A percentile compares a stretch with the other conserved stretches of the same genome.
Evolutionary conservation across 257 asterid species (phyloP).

Genomic region (Solanum sparsipilum): DNA sequence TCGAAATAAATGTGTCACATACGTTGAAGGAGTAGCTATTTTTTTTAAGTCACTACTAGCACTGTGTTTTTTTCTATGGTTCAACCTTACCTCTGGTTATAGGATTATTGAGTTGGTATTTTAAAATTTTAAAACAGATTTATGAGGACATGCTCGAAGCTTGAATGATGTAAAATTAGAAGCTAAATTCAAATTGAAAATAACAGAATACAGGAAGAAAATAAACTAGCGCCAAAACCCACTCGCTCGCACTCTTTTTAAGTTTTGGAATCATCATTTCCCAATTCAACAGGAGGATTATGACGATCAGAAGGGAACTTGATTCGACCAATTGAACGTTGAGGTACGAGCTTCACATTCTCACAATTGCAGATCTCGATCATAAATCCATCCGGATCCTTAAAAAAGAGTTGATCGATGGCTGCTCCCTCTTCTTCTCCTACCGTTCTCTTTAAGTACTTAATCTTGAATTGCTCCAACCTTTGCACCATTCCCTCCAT

Average conservation of each 20-base stretch:
- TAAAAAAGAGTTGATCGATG: constrained; percentile 60
- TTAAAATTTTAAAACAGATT: background rate
- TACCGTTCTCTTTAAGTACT: constrained; percentile 47
- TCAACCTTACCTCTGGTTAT: background rate
- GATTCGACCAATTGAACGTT: constrained; percentile 27
- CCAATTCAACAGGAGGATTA: constrained; percentile 34
- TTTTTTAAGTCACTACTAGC: too few relatives aligned
- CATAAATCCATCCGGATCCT: constrained; percentile 78
- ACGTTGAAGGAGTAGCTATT: too few relatives aligned
- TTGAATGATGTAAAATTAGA: background rate
- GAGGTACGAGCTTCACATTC: constrained; percentile 49
- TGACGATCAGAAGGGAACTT: constrained; percentile 49
- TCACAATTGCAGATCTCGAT: constrained; percentile 78
- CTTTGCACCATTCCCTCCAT: constrained; percentile 56
- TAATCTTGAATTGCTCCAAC: constrained; percentile 22
- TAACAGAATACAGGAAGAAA: background rate
- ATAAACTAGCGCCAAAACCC: background rate
- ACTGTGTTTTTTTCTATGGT: background rate
- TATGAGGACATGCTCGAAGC: background rate
- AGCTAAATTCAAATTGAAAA: background rate
- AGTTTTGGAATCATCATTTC: background rate
- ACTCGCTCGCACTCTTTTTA: background rate
- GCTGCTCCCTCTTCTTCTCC: constrained; percentile 34
- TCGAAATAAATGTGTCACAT: too few relatives aligned
- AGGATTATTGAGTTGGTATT: background rate